Percentiles rank a stretch among this genome's conserved stretches.
phyloP scores from a whole-genome alignment of 495 filamentous ascomycete species.

The Talaromyces thailandensis region DNA sequence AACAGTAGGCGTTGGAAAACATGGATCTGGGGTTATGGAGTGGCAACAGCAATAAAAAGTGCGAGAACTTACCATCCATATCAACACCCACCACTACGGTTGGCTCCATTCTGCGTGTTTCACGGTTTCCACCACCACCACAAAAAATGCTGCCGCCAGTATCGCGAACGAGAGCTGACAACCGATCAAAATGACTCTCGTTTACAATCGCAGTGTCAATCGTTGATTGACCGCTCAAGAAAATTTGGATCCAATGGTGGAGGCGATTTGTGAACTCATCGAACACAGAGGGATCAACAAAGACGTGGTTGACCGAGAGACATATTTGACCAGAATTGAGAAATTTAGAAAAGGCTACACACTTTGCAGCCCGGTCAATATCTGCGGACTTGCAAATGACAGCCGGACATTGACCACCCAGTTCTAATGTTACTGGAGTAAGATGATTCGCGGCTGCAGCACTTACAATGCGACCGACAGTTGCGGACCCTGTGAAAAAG shows the following conservation, averaged over 20 bases:
- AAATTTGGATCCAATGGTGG: slow-evolving; percentile 51
- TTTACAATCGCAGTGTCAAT: slow-evolving; percentile 64
- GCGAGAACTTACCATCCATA: slow-evolving; percentile 38
- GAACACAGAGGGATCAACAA: slow-evolving; percentile 62
- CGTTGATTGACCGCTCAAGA: slow-evolving; percentile 36
- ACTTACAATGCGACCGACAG: slow-evolving; percentile 71
- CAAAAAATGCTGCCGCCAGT: slow-evolving; percentile 66
- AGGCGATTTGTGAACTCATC: slow-evolving; percentile 59
- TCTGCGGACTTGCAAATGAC: slow-evolving; percentile 73
- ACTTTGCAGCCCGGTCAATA: slow-evolving; percentile 60
- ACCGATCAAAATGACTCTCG: slow-evolving; percentile 61
- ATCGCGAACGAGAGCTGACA: slow-evolving; percentile 67
- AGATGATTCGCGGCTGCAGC: slow-evolving; percentile 84
- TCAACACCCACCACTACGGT: slow-evolving; percentile 66
- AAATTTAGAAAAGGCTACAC: slow-evolving; percentile 72
- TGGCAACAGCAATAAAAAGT: not conserved
- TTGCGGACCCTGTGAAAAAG: slow-evolving; percentile 72
- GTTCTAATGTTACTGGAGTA: slow-evolving; percentile 73
- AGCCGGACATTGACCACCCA: slow-evolving; percentile 79
- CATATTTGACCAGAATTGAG: slow-evolving; percentile 79
- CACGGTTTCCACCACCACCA: slow-evolving; percentile 60
- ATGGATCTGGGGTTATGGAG: slow-evolving; percentile 25
- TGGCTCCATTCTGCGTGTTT: slow-evolving; percentile 63
- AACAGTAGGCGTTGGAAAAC: slow-evolving; percentile 22
- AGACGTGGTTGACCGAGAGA: slow-evolving; percentile 72